Evolutionary conservation across 441 rosid genomes (phyloP), one percentile per base, ranked within the genome.

Genomic region (Capsella rubella): DNA sequence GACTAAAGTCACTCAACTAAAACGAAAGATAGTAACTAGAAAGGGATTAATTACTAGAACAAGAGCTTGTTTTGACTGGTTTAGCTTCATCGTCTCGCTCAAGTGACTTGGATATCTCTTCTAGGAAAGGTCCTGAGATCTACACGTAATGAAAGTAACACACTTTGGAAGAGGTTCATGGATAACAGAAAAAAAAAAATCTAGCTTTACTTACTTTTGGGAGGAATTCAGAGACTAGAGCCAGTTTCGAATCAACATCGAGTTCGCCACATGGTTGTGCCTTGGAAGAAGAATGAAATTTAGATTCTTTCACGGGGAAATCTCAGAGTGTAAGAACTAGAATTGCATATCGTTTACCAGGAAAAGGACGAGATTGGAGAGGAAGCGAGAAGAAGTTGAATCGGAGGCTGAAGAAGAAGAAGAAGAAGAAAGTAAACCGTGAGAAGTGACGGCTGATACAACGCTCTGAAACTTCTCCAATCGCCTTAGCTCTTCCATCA

Each of bases 401-500:
- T 69, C 58, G 16, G 78, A 55, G 49, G 79, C 28, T 31, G 86
- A 58, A 50, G 83, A 59, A 58, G 47, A 77, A 50, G 83, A 59
- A 28, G 86, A 53, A 58, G 83, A 56, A 32, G 86, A 54, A 58
- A 73, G 40, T 25, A 88, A 63, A 69, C 83, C 78, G 51, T 65
- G 82, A 13, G 82, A 79, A 45, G 85, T 74, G 82, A 90, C 79
- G 12, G 84, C 77, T 21, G 78, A 73, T 65, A 86, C 60, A 73
- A 85, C 84, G 72, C 71, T 84, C 73, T 94, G 93, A 28, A 73
- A 71, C 80, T 82, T 82, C 82, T 90, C 96, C 72, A 91, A 81
- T 82, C 83, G 84, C 83, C 67, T 86, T 65, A 94, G 78, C 78
- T 84, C 96, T 78, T 94, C 99, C 99, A 91, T 93, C 49, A 31